Conservation (phyloP, 2,329 filamentous ascomycete genomes). For the Chalaropsis ovoidea region DNA sequence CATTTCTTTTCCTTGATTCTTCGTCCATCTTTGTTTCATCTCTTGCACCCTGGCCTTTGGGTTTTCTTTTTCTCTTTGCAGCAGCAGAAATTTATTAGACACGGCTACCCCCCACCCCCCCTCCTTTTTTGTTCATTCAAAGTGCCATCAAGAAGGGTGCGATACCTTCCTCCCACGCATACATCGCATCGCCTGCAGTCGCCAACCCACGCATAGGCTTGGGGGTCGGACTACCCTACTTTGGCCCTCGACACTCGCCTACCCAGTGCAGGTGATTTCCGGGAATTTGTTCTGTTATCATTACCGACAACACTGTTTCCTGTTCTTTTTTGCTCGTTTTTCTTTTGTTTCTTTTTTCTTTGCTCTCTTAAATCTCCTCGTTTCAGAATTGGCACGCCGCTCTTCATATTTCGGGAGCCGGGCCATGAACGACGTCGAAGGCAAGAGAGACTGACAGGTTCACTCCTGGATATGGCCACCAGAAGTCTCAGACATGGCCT, state of each 20-base stretch:
- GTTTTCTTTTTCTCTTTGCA: conserved; percentile 18
- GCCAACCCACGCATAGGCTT: not conserved
- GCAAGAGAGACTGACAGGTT: not conserved
- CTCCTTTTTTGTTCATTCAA: conserved; percentile 12
- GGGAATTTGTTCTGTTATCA: conserved; percentile 12
- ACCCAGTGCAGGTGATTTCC: not conserved
- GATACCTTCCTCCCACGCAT: not conserved
- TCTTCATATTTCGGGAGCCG: not conserved
- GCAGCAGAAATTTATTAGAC: conserved; percentile 17
- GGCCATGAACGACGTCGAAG: not conserved
- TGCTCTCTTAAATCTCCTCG: conserved; percentile 2
- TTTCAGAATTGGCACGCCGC: not conserved
- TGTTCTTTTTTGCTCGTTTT: conserved; percentile 9
- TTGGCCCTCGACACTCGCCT: not conserved
- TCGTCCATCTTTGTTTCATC: not conserved
- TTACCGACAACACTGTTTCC: conserved; percentile 15
- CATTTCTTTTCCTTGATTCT: conserved; percentile 17
- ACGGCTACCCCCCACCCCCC: conserved; percentile 7
- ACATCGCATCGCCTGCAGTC: not conserved
- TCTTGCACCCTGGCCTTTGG: not conserved
- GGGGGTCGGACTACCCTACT: not conserved
- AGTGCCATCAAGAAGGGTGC: not conserved
- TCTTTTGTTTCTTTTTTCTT: conserved; percentile 11
- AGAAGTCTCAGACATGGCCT: conserved; percentile 17
- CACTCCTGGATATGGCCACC: conserved; percentile 13